Base-by-base conservation (phyloP, 306 rosid species). In the Castanea sativa region DNA sequence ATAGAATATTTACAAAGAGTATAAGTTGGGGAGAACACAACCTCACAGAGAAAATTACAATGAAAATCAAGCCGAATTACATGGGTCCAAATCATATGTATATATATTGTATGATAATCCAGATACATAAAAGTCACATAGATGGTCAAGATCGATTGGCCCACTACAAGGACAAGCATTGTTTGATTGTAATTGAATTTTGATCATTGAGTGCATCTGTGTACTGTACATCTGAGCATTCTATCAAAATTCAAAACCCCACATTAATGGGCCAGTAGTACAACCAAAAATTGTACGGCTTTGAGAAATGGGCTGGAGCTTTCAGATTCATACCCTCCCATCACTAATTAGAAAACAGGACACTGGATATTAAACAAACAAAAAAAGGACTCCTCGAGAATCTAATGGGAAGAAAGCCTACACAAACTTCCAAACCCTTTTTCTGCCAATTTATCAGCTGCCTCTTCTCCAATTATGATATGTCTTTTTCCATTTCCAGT, bases 371-470 rank as follows among this genome's bases (percentile, higher is more conserved):
- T 56, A 82, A 38, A 38, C 8, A 41, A 38, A 82, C 8, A 41
- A 38, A 82, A 52, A 76, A 49, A 59, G 85, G 76, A 73, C 80
- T 83, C 63, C 79, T 52, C 77, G 33, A 87, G 92, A 86, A 86
- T 89, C 92, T 83, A 81, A 77, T 71, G 73, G 76, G 78, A 77
- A 85, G 57, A 79, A 73, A 88, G 74, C 88, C 88, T 80, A 76
- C 78, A 21, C 57, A 25, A 52, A 56, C 74, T 20, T 16, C 72
- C 77, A 23, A 55, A 63, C 76, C 21, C 70, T 57, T 77, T 55
- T 73, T 56, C 74, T 77, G 68, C 75, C 82, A 63, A 41, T 41
- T 43, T 60, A 16, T 52, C 73, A 14, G 73, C 45, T 69, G 55
- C 77, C 18, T 55, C 72, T 74, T 75, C 74, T 69, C 71, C 71